These are phyloP conservation scores for Podospora comata DNA, from an alignment of 495 filamentous ascomycete genomes.

Conservation along the genomic window DNA sequence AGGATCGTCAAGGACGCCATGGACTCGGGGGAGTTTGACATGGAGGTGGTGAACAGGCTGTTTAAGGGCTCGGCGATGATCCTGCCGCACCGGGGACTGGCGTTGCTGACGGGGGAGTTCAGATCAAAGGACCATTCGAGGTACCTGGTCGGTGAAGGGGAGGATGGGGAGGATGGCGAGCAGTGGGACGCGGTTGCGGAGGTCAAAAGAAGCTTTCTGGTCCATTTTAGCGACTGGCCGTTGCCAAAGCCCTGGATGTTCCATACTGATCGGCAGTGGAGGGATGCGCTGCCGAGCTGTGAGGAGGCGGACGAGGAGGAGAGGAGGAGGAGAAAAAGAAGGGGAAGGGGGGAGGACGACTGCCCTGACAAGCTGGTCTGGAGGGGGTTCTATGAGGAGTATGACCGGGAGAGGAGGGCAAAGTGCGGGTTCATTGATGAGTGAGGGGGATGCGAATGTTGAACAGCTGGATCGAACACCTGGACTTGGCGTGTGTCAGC, in stretches of 20 bases:
- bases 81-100: constrained; percentile 9
- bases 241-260: constrained; percentile 4
- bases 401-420: background rate
- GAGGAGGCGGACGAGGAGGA: background rate
- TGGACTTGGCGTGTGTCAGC: background rate
- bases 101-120: constrained; percentile 10
- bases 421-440: background rate
- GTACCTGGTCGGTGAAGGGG: constrained; percentile 5
- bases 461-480: background rate
- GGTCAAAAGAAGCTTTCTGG: background rate
- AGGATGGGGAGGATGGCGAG: constrained; percentile 10
- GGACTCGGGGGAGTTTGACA: background rate
- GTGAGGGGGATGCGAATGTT: background rate
- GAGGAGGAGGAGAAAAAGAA: background rate
- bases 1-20: background rate
- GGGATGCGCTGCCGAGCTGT: constrained; percentile 8
- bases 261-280: constrained; percentile 2
- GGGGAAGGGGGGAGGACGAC: background rate
- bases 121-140: constrained; percentile 4
- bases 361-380: constrained; percentile 4
- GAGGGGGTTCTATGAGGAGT: constrained; percentile 5
- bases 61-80: constrained; percentile 10
- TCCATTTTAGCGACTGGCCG: constrained; percentile 12
- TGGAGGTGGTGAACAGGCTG: constrained; percentile 9
- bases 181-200: constrained; percentile 4